These are phyloP conservation scores for Apodospora peruviana DNA, from an alignment of 495 filamentous ascomycete genomes.

Conservation along the genomic window DNA sequence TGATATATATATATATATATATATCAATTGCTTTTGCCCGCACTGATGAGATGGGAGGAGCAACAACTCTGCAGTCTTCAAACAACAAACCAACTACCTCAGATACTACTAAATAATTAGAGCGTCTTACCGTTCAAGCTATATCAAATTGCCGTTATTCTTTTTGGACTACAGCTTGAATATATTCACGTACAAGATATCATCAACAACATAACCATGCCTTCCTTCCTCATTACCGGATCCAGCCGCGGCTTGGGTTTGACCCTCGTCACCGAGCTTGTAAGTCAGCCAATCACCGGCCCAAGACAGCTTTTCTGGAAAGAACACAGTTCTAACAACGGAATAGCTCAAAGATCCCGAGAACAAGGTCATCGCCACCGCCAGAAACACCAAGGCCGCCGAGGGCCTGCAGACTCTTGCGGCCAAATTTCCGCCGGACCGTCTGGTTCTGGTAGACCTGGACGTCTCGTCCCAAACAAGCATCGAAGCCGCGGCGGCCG, in stretches of 20 bases:
- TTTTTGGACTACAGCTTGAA: too few species aligned
- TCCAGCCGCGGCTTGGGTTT: constrained; percentile 1
- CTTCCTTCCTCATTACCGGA: constrained; percentile 1
- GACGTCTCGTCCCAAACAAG: neutral
- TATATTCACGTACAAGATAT: too few species aligned
- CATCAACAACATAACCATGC: too few species aligned
- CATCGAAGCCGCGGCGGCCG: neutral
- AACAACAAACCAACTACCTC: too few species aligned
- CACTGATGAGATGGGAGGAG: too few species aligned
- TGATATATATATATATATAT: too few species aligned
- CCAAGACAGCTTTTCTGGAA: neutral
- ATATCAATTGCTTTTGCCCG: too few species aligned
- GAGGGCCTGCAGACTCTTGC: neutral
- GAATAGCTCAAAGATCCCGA: neutral
- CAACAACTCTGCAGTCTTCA: too few species aligned
- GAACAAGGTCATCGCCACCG: neutral
- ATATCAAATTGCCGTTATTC: too few species aligned
- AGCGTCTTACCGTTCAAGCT: too few species aligned
- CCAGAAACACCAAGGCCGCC: neutral
- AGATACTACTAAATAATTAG: too few species aligned
- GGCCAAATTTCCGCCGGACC: neutral
- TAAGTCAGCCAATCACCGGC: neutral
- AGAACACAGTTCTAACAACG: neutral
- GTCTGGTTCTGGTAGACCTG: neutral
- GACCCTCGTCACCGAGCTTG: neutral